phyloP scores from a whole-genome alignment of 129 eudicot genomes.

The Escallonia rubra region DNA sequence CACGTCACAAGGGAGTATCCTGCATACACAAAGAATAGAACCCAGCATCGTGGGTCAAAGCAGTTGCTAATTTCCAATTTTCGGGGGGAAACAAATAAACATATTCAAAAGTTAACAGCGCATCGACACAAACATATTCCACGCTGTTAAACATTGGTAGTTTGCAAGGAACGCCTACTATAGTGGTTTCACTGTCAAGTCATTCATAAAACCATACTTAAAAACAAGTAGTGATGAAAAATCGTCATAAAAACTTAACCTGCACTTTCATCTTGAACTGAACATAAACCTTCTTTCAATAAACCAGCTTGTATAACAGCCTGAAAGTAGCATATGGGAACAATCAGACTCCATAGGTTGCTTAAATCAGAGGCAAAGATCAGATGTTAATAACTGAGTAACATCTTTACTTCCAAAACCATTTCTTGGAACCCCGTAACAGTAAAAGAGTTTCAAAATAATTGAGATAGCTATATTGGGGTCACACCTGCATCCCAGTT shows the following conservation, averaged over 20 bases:
- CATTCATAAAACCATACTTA: neutral
- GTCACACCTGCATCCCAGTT: slow-evolving; percentile 77
- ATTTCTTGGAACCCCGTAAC: too few relatives aligned
- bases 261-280: slow-evolving; percentile 98
- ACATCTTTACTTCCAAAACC: too few relatives aligned
- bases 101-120: too few relatives aligned
- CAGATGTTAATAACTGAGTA: neutral
- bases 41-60: too few relatives aligned
- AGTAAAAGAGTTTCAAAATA: neutral
- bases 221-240: slow-evolving; percentile 1
- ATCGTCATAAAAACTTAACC: slow-evolving; percentile 34
- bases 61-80: too few relatives aligned
- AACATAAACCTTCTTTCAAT: slow-evolving; percentile 78
- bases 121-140: too few relatives aligned
- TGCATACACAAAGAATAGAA: too few relatives aligned
- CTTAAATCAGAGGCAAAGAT: neutral
- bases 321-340: slow-evolving; percentile 29
- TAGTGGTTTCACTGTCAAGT: too few relatives aligned
- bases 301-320: slow-evolving; percentile 75
- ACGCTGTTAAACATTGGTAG: too few relatives aligned
- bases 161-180: too few relatives aligned
- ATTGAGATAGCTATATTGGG: neutral
- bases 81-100: too few relatives aligned
- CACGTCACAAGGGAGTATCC: too few relatives aligned
- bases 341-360: slow-evolving; percentile 10